Evolutionary conservation across 2,329 filamentous ascomycete genomes (phyloP).

Genomic region (Clonostachys rhizophaga): DNA sequence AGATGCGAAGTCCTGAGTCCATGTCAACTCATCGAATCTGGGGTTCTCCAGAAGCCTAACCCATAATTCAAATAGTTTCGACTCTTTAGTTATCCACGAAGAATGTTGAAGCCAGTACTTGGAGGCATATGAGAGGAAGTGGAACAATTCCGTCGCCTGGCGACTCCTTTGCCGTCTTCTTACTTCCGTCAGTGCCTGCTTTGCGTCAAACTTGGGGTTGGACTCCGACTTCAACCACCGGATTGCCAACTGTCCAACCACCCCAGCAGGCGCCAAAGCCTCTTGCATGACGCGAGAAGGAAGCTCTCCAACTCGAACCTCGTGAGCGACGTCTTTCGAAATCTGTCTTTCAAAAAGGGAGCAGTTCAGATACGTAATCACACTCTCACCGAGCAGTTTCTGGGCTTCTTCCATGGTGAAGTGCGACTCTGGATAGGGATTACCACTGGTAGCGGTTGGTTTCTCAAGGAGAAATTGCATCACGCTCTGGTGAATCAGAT

Average conservation of each 20-base stretch:
- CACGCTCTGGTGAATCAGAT: slow-evolving; percentile 26
- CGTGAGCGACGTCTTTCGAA: neutral
- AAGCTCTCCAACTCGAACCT: neutral
- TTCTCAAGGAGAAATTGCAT: slow-evolving; percentile 20
- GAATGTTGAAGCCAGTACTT: neutral
- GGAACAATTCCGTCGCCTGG: neutral
- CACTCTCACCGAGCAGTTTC: neutral
- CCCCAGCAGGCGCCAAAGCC: neutral
- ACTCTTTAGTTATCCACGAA: neutral
- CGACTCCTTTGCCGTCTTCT: neutral
- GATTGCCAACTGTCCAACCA: neutral
- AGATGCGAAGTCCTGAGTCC: neutral
- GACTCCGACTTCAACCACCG: neutral
- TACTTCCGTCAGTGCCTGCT: neutral
- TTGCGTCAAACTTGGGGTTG: neutral
- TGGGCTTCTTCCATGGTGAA: neutral
- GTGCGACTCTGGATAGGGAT: neutral
- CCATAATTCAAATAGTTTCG: neutral
- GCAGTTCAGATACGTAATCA: neutral
- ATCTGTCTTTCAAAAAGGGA: neutral
- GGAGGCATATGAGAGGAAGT: neutral
- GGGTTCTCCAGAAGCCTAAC: neutral
- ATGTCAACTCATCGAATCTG: neutral
- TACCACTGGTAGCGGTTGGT: slow-evolving; percentile 4
- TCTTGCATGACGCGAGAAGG: neutral